These are phyloP conservation scores for Leccinum solheimii DNA, from an alignment of 1,284 basidiomycete genomes.

Conservation along the genomic window DNA sequence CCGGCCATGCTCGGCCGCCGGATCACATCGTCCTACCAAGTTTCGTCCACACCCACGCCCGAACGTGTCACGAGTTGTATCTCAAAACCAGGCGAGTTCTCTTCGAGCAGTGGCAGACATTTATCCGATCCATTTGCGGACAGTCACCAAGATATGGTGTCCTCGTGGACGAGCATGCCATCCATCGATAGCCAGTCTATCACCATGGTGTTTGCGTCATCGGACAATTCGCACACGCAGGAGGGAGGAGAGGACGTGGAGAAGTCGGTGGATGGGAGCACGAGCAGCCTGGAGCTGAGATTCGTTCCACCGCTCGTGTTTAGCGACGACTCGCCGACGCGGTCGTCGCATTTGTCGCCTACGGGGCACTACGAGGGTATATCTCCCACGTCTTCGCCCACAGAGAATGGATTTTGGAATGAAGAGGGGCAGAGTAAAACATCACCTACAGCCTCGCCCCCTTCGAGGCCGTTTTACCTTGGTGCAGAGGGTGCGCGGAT, in stretches of 20 bases:
- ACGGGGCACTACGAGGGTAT: constrained; percentile 20
- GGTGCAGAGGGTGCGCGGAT: constrained; percentile 10
- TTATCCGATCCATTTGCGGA: constrained; percentile 23
- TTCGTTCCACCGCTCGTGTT: constrained; percentile 17
- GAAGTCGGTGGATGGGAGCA: constrained; percentile 3
- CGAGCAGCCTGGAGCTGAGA: constrained; percentile 18
- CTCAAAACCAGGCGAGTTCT: constrained; percentile 11
- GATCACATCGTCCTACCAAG: constrained; percentile 1
- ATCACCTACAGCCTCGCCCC: background rate
- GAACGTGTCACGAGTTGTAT: background rate
- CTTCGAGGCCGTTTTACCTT: constrained; percentile 11
- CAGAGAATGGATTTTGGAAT: background rate
- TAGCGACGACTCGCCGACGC: background rate
- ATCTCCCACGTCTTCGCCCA: background rate
- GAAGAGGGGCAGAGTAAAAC: background rate
- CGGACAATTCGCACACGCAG: background rate
- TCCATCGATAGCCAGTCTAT: constrained; percentile 10
- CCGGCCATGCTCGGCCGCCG: background rate
- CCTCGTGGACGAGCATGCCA: constrained; percentile 15
- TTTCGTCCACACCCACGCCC: background rate
- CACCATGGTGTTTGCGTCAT: background rate
- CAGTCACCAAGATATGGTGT: background rate
- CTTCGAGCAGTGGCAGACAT: constrained; percentile 11
- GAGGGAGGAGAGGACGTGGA: background rate
- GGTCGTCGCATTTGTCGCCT: constrained; percentile 9